These are phyloP conservation scores for Nemania abortiva DNA, from an alignment of 2,329 filamentous ascomycete species.

Conservation along the genomic window DNA sequence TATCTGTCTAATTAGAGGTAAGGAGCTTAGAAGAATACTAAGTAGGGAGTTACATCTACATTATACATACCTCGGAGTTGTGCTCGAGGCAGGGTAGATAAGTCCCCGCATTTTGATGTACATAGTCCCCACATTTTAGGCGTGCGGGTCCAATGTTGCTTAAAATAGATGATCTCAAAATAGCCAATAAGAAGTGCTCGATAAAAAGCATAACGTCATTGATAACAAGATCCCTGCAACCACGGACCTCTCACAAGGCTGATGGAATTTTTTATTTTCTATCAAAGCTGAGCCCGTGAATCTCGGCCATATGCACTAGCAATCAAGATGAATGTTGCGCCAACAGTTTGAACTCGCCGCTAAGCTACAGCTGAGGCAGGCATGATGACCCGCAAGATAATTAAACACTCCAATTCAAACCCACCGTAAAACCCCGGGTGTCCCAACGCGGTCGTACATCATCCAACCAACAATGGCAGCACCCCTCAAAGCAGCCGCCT, in stretches of 20 bases:
- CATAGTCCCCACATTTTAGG: background rate
- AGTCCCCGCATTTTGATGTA: background rate
- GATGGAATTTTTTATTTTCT: conserved; percentile 12
- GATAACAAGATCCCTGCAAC: conserved; percentile 15
- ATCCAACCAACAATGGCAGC: conserved; percentile 1
- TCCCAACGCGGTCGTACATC: background rate
- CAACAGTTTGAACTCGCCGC: background rate
- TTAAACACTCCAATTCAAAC: background rate
- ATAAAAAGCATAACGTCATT: conserved; percentile 27
- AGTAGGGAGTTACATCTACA: too few species aligned
- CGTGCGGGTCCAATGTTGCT: background rate
- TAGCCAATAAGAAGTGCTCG: background rate
- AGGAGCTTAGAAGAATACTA: too few species aligned
- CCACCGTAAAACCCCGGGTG: conserved; percentile 17
- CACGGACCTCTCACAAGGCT: conserved; percentile 27
- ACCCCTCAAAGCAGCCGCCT: conserved; percentile 25
- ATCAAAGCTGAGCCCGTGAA: conserved; percentile 18
- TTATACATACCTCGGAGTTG: too few species aligned
- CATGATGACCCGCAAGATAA: conserved; percentile 19
- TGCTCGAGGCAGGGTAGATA: too few species aligned
- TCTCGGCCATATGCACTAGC: background rate
- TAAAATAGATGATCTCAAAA: too few species aligned
- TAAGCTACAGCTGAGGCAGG: background rate
- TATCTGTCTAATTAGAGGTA: too few species aligned
- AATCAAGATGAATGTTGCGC: background rate